phyloP scores from a whole-genome alignment of 2,329 filamentous ascomycete species.

The Pseudocercospora vitis region DNA sequence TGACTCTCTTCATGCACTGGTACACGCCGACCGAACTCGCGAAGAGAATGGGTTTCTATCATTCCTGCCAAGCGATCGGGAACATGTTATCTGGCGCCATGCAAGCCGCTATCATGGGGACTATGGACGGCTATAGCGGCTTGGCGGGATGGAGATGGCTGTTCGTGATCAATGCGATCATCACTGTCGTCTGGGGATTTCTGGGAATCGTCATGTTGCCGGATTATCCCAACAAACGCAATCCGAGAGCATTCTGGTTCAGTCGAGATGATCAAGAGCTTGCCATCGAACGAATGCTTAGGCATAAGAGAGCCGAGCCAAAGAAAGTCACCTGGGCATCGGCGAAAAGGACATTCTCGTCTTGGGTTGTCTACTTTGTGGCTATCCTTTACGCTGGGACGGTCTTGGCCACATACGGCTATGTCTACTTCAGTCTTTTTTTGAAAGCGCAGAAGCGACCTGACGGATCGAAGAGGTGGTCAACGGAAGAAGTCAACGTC shows the following conservation, averaged over 20 bases:
- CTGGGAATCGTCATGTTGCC: constrained; percentile 41
- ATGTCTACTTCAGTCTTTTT: constrained; percentile 50
- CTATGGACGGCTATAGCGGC: constrained; percentile 34
- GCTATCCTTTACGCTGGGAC: constrained; percentile 48
- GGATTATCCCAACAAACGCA: constrained; percentile 41
- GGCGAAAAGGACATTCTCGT: constrained; percentile 46
- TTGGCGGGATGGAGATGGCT: constrained; percentile 42
- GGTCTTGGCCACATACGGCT: constrained; percentile 50
- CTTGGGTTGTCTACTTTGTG: constrained; percentile 50
- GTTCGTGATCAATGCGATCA: constrained; percentile 43
- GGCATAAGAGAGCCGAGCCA: constrained; percentile 49
- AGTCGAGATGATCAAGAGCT: constrained; percentile 44
- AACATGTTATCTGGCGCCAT: constrained; percentile 31
- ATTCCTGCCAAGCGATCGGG: constrained; percentile 30
- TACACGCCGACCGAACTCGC: constrained; percentile 30
- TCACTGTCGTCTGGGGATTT: constrained; percentile 40
- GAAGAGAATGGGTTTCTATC: constrained; percentile 31
- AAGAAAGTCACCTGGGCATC: constrained; percentile 49
- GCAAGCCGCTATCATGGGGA: constrained; percentile 35
- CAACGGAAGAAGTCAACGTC: constrained; percentile 48
- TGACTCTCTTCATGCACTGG: constrained; percentile 44
- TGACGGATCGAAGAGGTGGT: constrained; percentile 47
- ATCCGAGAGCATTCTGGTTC: constrained; percentile 49
- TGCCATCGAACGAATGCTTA: constrained; percentile 46
- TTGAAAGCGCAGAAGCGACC: constrained; percentile 43